Percentiles rank a stretch among this genome's conserved stretches.
Evolutionary conservation across 495 filamentous ascomycete species (phyloP).

Genomic region (Entonaema liquescens): DNA sequence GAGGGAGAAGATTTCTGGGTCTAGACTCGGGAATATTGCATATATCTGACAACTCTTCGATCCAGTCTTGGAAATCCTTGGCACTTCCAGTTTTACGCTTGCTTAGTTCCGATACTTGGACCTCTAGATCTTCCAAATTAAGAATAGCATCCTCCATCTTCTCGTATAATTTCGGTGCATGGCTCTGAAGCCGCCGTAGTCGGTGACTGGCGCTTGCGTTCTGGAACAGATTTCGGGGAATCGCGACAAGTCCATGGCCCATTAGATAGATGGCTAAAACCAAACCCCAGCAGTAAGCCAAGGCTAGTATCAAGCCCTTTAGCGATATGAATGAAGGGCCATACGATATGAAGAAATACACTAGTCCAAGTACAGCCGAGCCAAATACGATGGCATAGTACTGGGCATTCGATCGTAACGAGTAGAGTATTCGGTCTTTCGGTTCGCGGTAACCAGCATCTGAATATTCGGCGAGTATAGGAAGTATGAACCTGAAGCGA

Average conservation of each 20-base stretch:
- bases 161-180: constrained; percentile 85
- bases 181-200: constrained; percentile 75
- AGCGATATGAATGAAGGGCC: constrained; percentile 66
- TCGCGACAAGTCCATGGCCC: constrained; percentile 94
- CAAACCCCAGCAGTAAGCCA: constrained; percentile 93
- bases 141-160: constrained; percentile 85
- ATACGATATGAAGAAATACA: constrained; percentile 84
- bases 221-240: constrained; percentile 81
- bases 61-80: constrained; percentile 87
- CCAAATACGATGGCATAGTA: constrained; percentile 85
- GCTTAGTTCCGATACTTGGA: constrained; percentile 78
- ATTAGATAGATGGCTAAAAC: constrained; percentile 93
- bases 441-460: constrained; percentile 92
- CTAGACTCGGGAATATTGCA: constrained; percentile 72
- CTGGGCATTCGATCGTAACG: constrained; percentile 82
- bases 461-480: constrained; percentile 89
- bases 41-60: constrained; percentile 84
- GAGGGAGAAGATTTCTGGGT: constrained; percentile 55
- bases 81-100: constrained; percentile 86
- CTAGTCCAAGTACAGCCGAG: constrained; percentile 71
- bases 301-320: constrained; percentile 87
- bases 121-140: constrained; percentile 81
- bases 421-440: constrained; percentile 80
- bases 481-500: constrained; percentile 79
- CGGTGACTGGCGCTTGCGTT: constrained; percentile 76